Percentiles rank a stretch among this genome's conserved stretches.
phyloP scores from a whole-genome alignment of 148 eudicot species.

The Heliosperma pusillum region DNA sequence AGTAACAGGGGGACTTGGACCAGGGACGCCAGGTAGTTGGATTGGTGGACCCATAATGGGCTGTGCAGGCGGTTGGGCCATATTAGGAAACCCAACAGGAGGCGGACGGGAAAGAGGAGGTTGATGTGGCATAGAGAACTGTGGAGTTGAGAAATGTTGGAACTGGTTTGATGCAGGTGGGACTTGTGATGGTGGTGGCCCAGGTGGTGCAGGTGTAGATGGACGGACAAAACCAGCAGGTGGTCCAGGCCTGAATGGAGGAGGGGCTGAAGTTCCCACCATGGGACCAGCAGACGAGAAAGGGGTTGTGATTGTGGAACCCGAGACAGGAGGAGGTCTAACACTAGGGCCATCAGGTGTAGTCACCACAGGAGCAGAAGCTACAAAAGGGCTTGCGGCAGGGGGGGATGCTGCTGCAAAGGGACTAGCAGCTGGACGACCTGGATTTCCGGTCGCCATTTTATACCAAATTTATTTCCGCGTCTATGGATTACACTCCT shows the following conservation, averaged over 20 bases:
- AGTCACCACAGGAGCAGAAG: conserved; percentile 62
- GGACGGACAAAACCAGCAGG: conserved; percentile 37
- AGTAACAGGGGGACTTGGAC: conserved; percentile 46
- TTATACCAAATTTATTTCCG: conserved; percentile 11
- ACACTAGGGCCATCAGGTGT: conserved; percentile 54
- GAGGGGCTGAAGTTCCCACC: conserved; percentile 40
- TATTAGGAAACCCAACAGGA: conserved; percentile 44
- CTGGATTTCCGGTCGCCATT: conserved; percentile 81
- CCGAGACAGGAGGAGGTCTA: conserved; percentile 47
- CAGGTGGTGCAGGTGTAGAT: conserved; percentile 30
- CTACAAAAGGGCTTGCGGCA: conserved; percentile 51
- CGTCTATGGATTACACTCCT: conserved; percentile 27
- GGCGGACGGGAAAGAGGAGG: conserved; percentile 35
- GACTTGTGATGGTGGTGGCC: conserved; percentile 30
- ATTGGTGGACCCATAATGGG: conserved; percentile 41
- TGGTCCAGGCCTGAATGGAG: conserved; percentile 48
- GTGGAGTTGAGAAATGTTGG: conserved; percentile 62
- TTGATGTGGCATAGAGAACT: conserved; percentile 43
- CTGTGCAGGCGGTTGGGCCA: conserved; percentile 38
- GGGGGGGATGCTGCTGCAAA: conserved; percentile 60
- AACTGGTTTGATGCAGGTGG: conserved; percentile 33
- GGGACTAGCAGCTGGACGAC: conserved; percentile 46
- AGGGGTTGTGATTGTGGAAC: conserved; percentile 38
- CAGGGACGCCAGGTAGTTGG: conserved; percentile 47
- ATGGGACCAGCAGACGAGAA: conserved; percentile 48